phyloP scores from a whole-genome alignment of 2,329 filamentous ascomycete species.

The Exutisphaerella laricina region DNA sequence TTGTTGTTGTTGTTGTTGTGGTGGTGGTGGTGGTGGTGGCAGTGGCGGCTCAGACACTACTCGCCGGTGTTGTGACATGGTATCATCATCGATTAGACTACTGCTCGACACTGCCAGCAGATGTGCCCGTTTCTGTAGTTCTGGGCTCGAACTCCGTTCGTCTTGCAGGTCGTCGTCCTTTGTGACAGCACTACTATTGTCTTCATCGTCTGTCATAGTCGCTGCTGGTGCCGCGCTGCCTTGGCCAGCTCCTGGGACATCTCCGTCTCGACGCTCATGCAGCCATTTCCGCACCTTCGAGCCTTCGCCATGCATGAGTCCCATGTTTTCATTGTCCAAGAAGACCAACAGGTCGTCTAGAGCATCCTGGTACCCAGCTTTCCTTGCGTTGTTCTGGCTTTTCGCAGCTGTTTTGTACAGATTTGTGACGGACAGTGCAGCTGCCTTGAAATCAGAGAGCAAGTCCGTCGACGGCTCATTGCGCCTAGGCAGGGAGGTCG shows the following conservation, averaged over 20 bases:
- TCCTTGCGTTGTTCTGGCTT: constrained; percentile 67
- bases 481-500: constrained; percentile 52
- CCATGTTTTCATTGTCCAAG: constrained; percentile 74
- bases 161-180: constrained; percentile 49
- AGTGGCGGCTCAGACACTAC: constrained; percentile 26
- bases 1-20: constrained; percentile 11
- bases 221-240: constrained; percentile 32
- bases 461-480: constrained; percentile 45
- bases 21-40: no score
- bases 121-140: constrained; percentile 25
- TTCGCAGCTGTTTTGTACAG: constrained; percentile 87
- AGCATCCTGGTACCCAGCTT: constrained; percentile 88
- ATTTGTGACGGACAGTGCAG: constrained; percentile 89
- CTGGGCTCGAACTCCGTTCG: constrained; percentile 38
- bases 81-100: constrained; percentile 21
- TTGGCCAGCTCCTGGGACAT: constrained; percentile 29
- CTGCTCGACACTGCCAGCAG: constrained; percentile 18
- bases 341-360: constrained; percentile 84
- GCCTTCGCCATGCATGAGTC: constrained; percentile 72
- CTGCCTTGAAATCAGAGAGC: constrained; percentile 83
- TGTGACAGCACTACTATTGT: constrained; percentile 44
- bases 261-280: constrained; percentile 62
- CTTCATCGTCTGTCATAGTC: constrained; percentile 59
- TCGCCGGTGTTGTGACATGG: constrained; percentile 13
- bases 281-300: constrained; percentile 62